Evolutionary conservation across 768 basidiomycete species (phyloP).

Genomic region (Termitomyces sp.): DNA sequence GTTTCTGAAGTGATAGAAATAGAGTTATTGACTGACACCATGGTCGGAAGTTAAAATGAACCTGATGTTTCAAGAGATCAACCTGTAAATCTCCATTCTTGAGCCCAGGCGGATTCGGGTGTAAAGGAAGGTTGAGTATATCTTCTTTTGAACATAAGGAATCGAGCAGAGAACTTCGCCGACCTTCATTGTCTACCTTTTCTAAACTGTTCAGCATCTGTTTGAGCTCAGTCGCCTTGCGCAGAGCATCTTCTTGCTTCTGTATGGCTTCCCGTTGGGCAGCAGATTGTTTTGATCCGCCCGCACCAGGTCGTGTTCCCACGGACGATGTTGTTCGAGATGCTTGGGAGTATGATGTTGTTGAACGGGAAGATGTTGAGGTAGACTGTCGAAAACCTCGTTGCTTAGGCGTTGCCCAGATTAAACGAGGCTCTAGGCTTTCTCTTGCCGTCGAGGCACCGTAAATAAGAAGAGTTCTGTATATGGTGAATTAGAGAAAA

Average conservation of each 20-base stretch:
- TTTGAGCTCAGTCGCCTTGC: conserved; percentile 62
- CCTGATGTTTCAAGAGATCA: conserved; percentile 82
- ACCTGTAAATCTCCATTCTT: conserved; percentile 62
- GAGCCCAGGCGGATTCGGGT: conserved; percentile 69
- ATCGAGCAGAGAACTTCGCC: conserved; percentile 68
- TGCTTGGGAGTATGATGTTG: neutral
- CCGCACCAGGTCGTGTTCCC: conserved; percentile 11
- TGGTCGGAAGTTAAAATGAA: conserved; percentile 15
- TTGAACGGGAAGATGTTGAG: conserved; percentile 14
- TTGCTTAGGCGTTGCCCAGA: conserved; percentile 72
- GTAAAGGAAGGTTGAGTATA: conserved; percentile 62
- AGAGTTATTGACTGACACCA: neutral
- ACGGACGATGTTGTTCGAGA: conserved; percentile 15
- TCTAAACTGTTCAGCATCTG: conserved; percentile 63
- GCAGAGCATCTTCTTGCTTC: conserved; percentile 46
- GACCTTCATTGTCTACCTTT: conserved; percentile 72
- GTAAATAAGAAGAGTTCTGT: conserved; percentile 67
- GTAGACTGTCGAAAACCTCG: conserved; percentile 40
- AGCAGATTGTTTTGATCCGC: conserved; percentile 19
- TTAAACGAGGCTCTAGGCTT: conserved; percentile 57
- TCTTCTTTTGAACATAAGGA: conserved; percentile 65
- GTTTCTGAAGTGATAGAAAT: conserved; percentile 41
- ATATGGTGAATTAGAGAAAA: neutral
- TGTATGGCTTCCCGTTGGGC: conserved; percentile 42
- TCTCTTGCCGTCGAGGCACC: conserved; percentile 56